These are phyloP conservation scores for Dionaea muscipula DNA, from an alignment of 179 eudicot genomes.

Conservation along the genomic window DNA sequence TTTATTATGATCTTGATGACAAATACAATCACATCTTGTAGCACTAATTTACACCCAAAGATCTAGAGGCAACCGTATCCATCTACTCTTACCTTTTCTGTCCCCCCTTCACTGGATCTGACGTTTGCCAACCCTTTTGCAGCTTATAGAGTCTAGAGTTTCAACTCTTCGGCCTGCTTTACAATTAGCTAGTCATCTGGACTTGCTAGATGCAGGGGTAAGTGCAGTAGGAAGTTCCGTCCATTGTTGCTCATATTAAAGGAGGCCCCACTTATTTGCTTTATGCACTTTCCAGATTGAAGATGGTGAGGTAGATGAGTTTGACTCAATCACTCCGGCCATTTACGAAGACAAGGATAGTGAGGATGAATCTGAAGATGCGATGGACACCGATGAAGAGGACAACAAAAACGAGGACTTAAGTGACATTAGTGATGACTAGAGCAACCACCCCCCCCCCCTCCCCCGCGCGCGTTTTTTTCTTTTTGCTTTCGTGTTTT, in stretches of 20 bases:
- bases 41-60: no score
- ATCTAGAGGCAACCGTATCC: no score
- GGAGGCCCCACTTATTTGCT: background rate
- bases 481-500: no score
- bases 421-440: constrained; percentile 36
- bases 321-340: no score
- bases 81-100: no score
- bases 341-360: constrained; percentile 40
- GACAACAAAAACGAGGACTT: constrained; percentile 27
- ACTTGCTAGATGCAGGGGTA: constrained; percentile 58
- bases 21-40: no score
- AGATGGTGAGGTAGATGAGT: constrained; percentile 21
- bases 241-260: no score
- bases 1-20: no score
- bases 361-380: constrained; percentile 45
- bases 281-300: constrained; percentile 26
- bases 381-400: constrained; percentile 64
- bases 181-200: constrained; percentile 48
- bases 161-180: constrained; percentile 44
- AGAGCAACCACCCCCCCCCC: no score
- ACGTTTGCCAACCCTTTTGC: no score
- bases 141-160: constrained; percentile 77
- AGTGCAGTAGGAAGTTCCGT: constrained; percentile 9
- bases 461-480: no score
- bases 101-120: no score